A percentile compares a stretch with the other conserved stretches of the same genome.
These are phyloP conservation scores for Colletotrichum chrysophilum DNA, from an alignment of 2,329 filamentous ascomycete species.

Conservation along the genomic window DNA sequence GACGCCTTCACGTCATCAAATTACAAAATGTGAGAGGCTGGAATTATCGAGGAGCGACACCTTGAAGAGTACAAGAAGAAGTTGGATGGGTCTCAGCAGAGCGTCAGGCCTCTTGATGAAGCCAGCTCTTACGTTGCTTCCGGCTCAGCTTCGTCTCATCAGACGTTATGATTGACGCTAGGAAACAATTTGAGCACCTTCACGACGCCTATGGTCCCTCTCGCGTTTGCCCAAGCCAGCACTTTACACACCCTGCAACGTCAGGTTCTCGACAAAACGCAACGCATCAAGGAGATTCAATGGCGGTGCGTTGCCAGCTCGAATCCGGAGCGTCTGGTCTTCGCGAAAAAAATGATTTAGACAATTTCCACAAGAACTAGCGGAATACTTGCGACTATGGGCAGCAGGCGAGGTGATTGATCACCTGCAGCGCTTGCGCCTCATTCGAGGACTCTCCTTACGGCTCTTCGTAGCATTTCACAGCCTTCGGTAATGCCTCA, in stretches of 20 bases:
- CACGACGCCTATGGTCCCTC: no score
- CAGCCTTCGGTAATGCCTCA: neutral
- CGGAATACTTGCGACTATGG: neutral
- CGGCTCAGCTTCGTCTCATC: no score
- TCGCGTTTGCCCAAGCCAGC: no score
- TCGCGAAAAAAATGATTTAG: neutral
- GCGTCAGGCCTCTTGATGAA: neutral
- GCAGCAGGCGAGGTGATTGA: neutral
- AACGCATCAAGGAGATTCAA: constrained; percentile 2
- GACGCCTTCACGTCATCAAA: no score
- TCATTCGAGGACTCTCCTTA: neutral
- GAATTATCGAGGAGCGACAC: neutral
- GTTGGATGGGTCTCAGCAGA: neutral
- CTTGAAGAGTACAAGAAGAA: neutral
- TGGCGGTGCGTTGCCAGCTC: neutral
- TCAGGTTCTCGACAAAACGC: neutral
- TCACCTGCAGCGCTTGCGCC: neutral
- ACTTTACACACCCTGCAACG: neutral
- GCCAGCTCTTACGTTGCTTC: no score
- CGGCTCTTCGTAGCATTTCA: neutral
- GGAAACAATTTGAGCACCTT: no score
- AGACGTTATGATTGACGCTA: no score
- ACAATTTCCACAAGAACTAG: neutral
- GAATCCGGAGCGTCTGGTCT: neutral
- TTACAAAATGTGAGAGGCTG: neutral